Evolutionary conservation across 192 early-diverging fungal species (phyloP).

Genomic region (Coemansia sp.): DNA sequence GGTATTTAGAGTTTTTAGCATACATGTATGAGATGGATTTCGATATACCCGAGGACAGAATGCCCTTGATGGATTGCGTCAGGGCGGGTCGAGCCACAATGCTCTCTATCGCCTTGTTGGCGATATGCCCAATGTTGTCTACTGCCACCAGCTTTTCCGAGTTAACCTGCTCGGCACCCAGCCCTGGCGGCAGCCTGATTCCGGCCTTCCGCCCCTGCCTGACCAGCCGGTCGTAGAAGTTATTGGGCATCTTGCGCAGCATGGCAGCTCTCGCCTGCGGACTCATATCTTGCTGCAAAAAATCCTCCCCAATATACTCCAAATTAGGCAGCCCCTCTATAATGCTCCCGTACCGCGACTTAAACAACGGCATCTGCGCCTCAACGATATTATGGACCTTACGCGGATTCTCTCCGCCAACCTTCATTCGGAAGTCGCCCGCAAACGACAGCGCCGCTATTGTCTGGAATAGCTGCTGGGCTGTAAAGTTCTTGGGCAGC

Average conservation of each 20-base stretch:
- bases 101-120: conserved; percentile 55
- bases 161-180: conserved; percentile 30
- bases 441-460: conserved; percentile 86
- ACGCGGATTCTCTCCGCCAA: conserved; percentile 94
- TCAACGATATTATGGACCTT: conserved; percentile 94
- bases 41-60: conserved; percentile 79
- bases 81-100: conserved; percentile 80
- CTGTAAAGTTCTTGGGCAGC: conserved; percentile 78
- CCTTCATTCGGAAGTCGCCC: conserved; percentile 90
- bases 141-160: conserved; percentile 29
- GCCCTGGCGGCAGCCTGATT: conserved; percentile 24
- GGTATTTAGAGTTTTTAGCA: conserved; percentile 49
- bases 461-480: conserved; percentile 72
- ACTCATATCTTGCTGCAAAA: conserved; percentile 62
- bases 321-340: conserved; percentile 51
- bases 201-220: conserved; percentile 49
- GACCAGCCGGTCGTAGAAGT: conserved; percentile 61
- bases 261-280: conserved; percentile 64
- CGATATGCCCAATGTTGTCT: conserved; percentile 35
- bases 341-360: conserved; percentile 48
- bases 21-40: conserved; percentile 63
- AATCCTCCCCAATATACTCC: conserved; percentile 38
- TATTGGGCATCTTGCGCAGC: conserved; percentile 79
- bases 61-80: conserved; percentile 87
- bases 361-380: conserved; percentile 58